Base-by-base conservation (phyloP, 2,329 filamentous ascomycete species). In the Cladophialophora carrionii region DNA sequence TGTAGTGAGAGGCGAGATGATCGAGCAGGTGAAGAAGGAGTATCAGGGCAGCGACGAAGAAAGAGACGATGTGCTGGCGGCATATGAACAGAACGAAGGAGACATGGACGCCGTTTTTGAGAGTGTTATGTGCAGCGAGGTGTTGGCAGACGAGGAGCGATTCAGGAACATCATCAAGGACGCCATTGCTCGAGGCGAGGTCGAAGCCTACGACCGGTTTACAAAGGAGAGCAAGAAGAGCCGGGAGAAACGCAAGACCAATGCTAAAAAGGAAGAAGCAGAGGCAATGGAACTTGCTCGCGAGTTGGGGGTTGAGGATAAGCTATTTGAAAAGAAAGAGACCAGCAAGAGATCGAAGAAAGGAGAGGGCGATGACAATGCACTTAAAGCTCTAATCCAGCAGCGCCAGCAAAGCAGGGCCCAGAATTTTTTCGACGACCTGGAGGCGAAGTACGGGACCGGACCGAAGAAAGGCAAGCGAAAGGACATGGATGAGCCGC, bases 1-100 rank as follows among this genome's bases (percentile, higher is more conserved):
- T 63, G 84, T 91, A 29, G 83, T 99, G 57, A 92, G 87, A 20
- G 80, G 83, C 2, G 87, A 91, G 66, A 86, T 87, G 3, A 94
- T 99, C 71, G 84, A 88, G 62, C 85, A 87, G 62, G 91, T 98
- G 73, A 86, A 90, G 65, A 80, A 83, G 32, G 83, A 89, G 69
- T 99, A 98, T 82, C 92, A 94, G 79, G 86, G 87, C 20, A 93
- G 91, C 0, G 90, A 91, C 2, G 92, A 98, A 77, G 95, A 99
- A 80, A 86, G 84, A 71, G 82, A 84, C 55, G 92, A 96, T 74
- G 72, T 99, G 1, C 80, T 99, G 4, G 80, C 83, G 12, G 90
- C 91, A 1, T 99, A 94, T 78, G 87, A 87, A 71, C 82, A 87
- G 69, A 80, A 79, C 73, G 82, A 91, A 74, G 95, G 95, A 37